Evolutionary conservation across 306 rosid genomes (phyloP).

Genomic region (Vigna trinervia): DNA sequence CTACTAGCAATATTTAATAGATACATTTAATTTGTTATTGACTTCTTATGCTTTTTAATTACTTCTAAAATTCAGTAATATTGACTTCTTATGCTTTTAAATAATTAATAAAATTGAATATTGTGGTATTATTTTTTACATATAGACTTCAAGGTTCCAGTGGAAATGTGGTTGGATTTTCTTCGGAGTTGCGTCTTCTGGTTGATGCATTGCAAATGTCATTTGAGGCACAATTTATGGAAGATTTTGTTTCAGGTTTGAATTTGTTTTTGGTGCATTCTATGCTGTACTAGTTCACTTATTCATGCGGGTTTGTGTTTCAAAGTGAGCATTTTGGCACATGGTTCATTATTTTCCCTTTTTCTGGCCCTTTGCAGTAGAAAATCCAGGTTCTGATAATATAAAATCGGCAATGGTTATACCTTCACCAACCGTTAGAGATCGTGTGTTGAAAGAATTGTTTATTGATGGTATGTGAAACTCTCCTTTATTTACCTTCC

Average conservation of each 20-base stretch:
- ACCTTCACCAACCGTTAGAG: conserved; percentile 92
- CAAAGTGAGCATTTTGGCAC: conserved; percentile 35
- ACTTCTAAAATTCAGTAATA: conserved; percentile 20
- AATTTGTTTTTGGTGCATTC: conserved; percentile 39
- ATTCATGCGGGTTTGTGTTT: conserved; percentile 42
- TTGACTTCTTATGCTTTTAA: conserved; percentile 36
- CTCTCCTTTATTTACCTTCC: conserved; percentile 41
- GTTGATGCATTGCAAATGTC: conserved; percentile 83
- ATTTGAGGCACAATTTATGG: conserved; percentile 86
- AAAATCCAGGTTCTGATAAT: conserved; percentile 75
- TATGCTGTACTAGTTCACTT: conserved; percentile 6
- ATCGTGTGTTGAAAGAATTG: conserved; percentile 90
- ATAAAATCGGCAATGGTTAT: conserved; percentile 72
- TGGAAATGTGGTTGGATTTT: conserved; percentile 79
- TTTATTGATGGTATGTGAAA: conserved; percentile 76
- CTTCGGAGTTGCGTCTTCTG: conserved; percentile 77
- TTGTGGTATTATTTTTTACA: conserved; percentile 23
- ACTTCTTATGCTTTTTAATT: conserved; percentile 37
- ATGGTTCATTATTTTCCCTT: conserved; percentile 33
- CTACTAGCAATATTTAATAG: conserved; percentile 2
- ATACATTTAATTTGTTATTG: conserved; percentile 30
- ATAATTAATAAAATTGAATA: conserved; percentile 6
- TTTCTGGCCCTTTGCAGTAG: conserved; percentile 65
- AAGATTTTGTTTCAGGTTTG: conserved; percentile 96
- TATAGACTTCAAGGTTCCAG: conserved; percentile 67